Conservation (phyloP, 495 filamentous ascomycete species). For the Talaromyces adpressus region DNA sequence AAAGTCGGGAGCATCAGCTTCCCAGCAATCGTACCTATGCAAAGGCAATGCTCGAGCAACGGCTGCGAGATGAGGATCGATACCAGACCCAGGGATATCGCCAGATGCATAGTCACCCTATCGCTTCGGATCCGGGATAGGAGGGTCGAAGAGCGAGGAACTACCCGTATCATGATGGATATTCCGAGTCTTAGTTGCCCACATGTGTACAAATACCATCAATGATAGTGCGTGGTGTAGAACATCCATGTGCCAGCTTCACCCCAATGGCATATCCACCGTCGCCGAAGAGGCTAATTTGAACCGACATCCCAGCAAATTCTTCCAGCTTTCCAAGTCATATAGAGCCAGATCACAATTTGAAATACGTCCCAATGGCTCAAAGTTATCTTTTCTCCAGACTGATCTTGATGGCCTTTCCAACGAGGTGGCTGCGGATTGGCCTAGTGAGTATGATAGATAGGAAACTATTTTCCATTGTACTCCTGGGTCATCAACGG, state of each 20-base stretch:
- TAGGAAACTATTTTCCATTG: slow-evolving; percentile 13
- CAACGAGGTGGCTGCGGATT: background rate
- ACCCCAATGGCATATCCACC: slow-evolving; percentile 10
- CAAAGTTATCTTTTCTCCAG: background rate
- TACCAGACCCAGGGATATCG: background rate
- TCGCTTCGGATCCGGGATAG: background rate
- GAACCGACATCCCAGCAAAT: slow-evolving; percentile 5
- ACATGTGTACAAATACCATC: slow-evolving; percentile 7
- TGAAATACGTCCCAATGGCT: background rate
- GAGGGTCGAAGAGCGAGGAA: background rate
- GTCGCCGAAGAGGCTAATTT: slow-evolving; percentile 6
- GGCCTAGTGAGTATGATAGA: background rate
- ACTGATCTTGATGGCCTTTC: background rate
- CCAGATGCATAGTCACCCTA: background rate
- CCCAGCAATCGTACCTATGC: background rate
- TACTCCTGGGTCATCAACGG: slow-evolving; percentile 18
- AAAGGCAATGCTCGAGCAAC: background rate
- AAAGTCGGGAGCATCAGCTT: background rate
- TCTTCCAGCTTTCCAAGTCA: slow-evolving; percentile 7
- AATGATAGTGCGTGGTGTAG: slow-evolving; percentile 8
- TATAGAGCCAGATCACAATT: background rate
- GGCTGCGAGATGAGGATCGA: background rate
- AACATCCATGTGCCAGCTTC: slow-evolving; percentile 3
- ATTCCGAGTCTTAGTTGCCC: background rate
- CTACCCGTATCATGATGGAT: background rate